Conservation (phyloP, 2,329 filamentous ascomycete species). For the Xylaria sp. region DNA sequence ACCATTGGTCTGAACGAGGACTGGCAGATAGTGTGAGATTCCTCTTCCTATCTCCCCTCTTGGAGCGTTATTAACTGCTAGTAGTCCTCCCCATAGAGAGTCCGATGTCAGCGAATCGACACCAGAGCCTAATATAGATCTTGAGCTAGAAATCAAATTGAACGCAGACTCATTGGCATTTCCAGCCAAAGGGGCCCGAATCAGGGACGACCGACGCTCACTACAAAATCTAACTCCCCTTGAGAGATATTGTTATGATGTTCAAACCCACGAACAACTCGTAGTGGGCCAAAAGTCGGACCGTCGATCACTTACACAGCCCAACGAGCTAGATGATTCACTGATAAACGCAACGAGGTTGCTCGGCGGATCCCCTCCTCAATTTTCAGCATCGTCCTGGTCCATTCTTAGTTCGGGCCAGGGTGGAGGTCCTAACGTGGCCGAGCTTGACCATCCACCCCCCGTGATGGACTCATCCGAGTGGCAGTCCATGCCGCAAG, state of each 20-base stretch:
- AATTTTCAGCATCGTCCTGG: slow-evolving; percentile 1
- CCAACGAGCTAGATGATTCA: not conserved
- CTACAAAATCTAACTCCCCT: slow-evolving; percentile 34
- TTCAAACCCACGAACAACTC: slow-evolving; percentile 41
- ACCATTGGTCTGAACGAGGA: slow-evolving; percentile 38
- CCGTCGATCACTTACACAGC: not conserved
- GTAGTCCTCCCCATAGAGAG: slow-evolving; percentile 1
- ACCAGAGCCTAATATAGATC: not conserved
- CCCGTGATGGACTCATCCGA: slow-evolving; percentile 7
- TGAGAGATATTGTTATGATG: slow-evolving; percentile 39
- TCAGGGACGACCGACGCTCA: not conserved
- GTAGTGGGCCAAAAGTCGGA: slow-evolving; percentile 33
- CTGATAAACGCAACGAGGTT: slow-evolving; percentile 2
- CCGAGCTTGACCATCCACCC: slow-evolving; percentile 14
- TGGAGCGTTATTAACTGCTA: slow-evolving; percentile 13
- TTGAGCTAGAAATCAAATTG: not conserved
- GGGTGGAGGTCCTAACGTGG: not conserved
- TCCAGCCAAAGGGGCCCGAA: not conserved
- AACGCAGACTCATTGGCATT: not conserved
- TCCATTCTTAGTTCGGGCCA: slow-evolving; percentile 1
- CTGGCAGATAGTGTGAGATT: slow-evolving; percentile 40
- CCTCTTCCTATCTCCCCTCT: not conserved
- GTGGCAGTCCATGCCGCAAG: slow-evolving; percentile 12
- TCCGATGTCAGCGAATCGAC: not conserved
- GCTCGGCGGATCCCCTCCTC: not conserved